Evolutionary conservation across 345 rosid genomes (phyloP), one percentile per base, ranked within the genome.

Genomic region (Hevea brasiliensis): DNA sequence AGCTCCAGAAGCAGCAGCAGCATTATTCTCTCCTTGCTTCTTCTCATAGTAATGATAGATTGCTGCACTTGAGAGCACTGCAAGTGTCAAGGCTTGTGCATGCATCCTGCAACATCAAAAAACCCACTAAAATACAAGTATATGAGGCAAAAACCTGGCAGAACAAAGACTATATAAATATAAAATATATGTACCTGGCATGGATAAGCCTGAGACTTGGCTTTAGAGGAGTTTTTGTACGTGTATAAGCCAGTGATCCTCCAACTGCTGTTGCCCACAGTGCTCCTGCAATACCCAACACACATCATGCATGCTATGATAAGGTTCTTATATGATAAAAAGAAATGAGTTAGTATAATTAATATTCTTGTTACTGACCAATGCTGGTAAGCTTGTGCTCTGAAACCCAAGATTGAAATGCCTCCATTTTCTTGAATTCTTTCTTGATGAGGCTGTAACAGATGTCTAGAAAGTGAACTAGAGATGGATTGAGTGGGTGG

Each of bases 181-280:
- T 35, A 1, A 7, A 26, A 8, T 3, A 53, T 10, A 60, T 6
- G 12, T 65, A 87, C 92, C 92, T 88, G 10, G 94, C 94, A 79
- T 90, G 92, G 23, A 90, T 88, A 35, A 90, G 87, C 84, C 88
- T 85, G 18, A 88, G 87, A 47, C 92, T 90, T 17, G 94, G 88
- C 80, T 88, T 90, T 6, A 88, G 83, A 37, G 88, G 84, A 66
- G 88, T 80, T 65, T 64, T 84, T 20, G 86, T 51, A 21, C 81
- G 70, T 1, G 86, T 72, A 58, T 85, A 88, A 72, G 87, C 90
- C 4, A 90, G 71, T 12, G 94, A 90, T 53, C 85, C 94, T 29
- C 88, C 94, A 41, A 85, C 55, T 12, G 87, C 81, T 0, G 94
- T 74, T 61, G 90, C 92, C 94, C 94, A 88, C 1, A 86, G 10